Evolutionary conservation across 2,329 filamentous ascomycete species (phyloP).

Genomic region (Colletotrichum cordylinicola): DNA sequence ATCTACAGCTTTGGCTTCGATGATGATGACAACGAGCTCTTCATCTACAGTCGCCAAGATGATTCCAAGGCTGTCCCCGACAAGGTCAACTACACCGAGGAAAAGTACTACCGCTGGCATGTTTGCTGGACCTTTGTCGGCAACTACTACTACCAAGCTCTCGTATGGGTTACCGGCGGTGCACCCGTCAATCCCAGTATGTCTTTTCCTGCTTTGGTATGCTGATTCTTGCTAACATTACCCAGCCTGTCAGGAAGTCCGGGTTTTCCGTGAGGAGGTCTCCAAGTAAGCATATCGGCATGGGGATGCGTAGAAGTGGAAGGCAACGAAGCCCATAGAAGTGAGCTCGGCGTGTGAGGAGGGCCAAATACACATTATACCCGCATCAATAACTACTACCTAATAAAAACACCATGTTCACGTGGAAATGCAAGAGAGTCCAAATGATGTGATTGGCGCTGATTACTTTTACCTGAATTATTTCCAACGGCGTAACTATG

Average conservation of each 20-base stretch:
- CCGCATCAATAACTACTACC: background rate
- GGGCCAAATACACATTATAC: background rate
- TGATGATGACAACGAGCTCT: slow-evolving; percentile 1
- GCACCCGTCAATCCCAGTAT: slow-evolving; percentile 8
- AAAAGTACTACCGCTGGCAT: slow-evolving; percentile 17
- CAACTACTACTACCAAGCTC: slow-evolving; percentile 20
- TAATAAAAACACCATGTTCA: background rate
- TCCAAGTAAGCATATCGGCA: background rate
- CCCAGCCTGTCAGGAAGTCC: background rate
- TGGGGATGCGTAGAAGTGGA: background rate
- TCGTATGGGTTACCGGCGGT: slow-evolving; percentile 18
- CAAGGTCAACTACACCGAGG: background rate
- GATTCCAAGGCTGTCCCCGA: slow-evolving; percentile 8
- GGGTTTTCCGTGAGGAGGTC: slow-evolving; percentile 1
- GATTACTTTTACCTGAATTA: background rate
- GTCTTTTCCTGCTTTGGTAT: background rate
- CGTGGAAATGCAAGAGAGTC: background rate
- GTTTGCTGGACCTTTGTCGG: slow-evolving; percentile 18
- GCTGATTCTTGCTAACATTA: background rate
- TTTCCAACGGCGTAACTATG: background rate
- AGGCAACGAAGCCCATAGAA: background rate
- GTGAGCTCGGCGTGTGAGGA: background rate
- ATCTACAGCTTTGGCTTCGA: slow-evolving; percentile 12
- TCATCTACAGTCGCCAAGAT: background rate
- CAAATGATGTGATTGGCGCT: background rate